phyloP scores from a whole-genome alignment of 805 yeast species.

The Candida boidinii region DNA sequence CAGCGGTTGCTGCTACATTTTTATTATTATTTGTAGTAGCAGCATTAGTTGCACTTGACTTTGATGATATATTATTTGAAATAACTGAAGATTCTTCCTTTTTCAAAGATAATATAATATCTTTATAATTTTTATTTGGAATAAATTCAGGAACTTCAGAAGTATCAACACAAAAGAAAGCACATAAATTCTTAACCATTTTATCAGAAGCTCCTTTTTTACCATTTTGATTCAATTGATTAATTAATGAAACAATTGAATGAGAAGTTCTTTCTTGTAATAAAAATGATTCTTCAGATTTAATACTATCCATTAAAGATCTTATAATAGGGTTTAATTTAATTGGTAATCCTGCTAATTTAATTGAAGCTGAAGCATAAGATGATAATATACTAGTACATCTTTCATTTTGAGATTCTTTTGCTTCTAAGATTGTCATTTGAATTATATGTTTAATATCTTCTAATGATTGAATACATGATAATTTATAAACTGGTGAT shows the following conservation, averaged over 20 bases:
- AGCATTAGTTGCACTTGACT: no score
- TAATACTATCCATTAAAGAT: constrained; percentile 86
- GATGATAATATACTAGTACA: constrained; percentile 59
- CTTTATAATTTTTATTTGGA: constrained; percentile 46
- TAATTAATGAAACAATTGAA: constrained; percentile 57
- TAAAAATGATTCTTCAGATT: constrained; percentile 56
- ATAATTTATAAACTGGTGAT: constrained; percentile 60
- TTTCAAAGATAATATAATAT: constrained; percentile 59
- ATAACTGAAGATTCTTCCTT: no score
- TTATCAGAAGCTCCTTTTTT: constrained; percentile 79
- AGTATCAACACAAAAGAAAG: constrained; percentile 90
- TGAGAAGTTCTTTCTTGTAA: constrained; percentile 67
- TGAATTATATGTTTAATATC: constrained; percentile 66
- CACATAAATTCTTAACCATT: constrained; percentile 83
- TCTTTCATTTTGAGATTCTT: constrained; percentile 39
- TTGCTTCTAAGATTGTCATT: constrained; percentile 63
- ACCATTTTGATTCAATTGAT: constrained; percentile 43
- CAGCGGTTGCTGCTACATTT: constrained; percentile 50
- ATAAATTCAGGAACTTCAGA: constrained; percentile 90
- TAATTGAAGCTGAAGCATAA: constrained; percentile 66
- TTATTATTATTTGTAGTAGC: no score
- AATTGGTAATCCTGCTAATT: constrained; percentile 63
- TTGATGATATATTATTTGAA: no score
- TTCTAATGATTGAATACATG: constrained; percentile 64
- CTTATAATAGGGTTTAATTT: constrained; percentile 85